Base-by-base conservation (phyloP, 1,284 basidiomycete genomes). In the Polyporus tsugae region DNA sequence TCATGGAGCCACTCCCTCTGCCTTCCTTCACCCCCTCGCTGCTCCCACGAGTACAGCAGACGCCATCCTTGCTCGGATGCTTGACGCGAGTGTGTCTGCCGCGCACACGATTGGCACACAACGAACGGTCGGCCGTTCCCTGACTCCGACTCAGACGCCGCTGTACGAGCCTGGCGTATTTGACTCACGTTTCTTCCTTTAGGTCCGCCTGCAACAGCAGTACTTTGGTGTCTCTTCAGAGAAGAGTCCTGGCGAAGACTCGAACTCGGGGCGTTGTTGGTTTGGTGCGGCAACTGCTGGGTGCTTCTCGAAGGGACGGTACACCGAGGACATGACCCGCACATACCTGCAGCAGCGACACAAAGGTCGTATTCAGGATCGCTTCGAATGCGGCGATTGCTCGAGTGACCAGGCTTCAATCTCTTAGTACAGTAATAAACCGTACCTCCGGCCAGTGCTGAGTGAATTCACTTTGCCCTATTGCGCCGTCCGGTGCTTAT, bases 1-100 rank as follows among this genome's bases (percentile, higher is more conserved):
- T 44, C 74, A 75, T 22, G 42, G 70, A 10, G 72, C 76, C 25
- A 71, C 70, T 22, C 74, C 72, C 11, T 75, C 76, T 13, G 67
- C 78, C 39, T 74, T 76, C 11, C 68, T 73, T 17, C 22, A 60
- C 3, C 70, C 73, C 11, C 33, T 75, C 33, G 70, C 73, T 38
- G 67, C 65, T 17, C 73, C 68, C n/a, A 65, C 61, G 49, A 63
- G 73, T 55, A 57, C 70, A 6, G 73, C 70, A 44, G 67, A 66
- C 39, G 63, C 63, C 35, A 68, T 75, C 33, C 64, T 75, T 7
- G 39, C 46, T 29, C 66, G 73, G 19, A 70, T 75, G 67, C 62
- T 57, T 1, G 74, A 73, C 55, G 73, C 70, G 15, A 69, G 74
- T 19, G 73, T 73, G 6, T 35, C 22, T 25, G 13, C 11, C 46